These are phyloP conservation scores for Aristolochia contorta DNA, from an alignment of 164 flowering plant genomes.

Conservation along the genomic window DNA sequence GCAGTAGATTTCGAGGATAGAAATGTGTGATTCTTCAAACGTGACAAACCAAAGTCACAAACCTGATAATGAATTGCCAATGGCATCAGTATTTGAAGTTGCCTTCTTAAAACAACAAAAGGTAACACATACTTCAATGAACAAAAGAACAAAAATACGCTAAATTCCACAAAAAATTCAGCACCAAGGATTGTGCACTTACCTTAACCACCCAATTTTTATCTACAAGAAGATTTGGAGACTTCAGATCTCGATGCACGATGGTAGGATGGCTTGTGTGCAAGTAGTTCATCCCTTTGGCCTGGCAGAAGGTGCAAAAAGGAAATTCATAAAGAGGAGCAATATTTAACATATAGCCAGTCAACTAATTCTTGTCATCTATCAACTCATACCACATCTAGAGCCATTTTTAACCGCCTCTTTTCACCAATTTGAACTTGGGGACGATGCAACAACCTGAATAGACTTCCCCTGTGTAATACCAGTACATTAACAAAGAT, in stretches of 20 bases:
- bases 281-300: conserved; percentile 98
- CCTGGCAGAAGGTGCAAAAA: conserved; percentile 29
- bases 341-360: neutral
- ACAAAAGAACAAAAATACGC: too few relatives aligned
- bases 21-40: conserved; percentile 87
- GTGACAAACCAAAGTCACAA: conserved; percentile 94
- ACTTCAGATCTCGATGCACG: conserved; percentile 95
- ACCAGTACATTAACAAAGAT: neutral
- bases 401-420: conserved; percentile 85
- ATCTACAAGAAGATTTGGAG: conserved; percentile 97
- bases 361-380: neutral
- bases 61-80: conserved; percentile 33
- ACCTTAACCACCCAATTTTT: conserved; percentile 99
- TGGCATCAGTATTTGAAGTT: too few relatives aligned
- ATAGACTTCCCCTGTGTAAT: conserved; percentile 81
- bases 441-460: conserved; percentile 77
- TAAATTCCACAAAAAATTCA: neutral
- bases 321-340: conserved; percentile 1
- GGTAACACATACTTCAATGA: too few relatives aligned
- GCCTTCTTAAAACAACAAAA: too few relatives aligned
- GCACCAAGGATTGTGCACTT: neutral
- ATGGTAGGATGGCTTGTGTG: conserved; percentile 94
- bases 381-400: conserved; percentile 71
- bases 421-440: conserved; percentile 69
- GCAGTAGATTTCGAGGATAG: conserved; percentile 93